A percentile compares a stretch with the other conserved stretches of the same genome.
Evolutionary conservation across 768 basidiomycete genomes (phyloP).

Genomic region (Gymnopilus junonius): DNA sequence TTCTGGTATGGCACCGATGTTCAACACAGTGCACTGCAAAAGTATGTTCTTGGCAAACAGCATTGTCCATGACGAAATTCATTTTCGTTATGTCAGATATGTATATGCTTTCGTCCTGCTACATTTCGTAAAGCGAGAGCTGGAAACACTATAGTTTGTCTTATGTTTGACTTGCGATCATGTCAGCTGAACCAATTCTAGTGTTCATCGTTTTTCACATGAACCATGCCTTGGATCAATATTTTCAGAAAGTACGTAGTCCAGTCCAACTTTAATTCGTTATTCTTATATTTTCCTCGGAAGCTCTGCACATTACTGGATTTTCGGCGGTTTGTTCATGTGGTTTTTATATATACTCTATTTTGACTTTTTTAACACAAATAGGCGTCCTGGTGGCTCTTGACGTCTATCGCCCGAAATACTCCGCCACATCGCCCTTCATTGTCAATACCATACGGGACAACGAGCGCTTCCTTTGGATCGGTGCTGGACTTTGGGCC

Average conservation of each 20-base stretch:
- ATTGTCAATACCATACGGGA: slow-evolving; percentile 66
- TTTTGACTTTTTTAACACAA: neutral
- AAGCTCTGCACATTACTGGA: slow-evolving; percentile 90
- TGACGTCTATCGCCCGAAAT: slow-evolving; percentile 82
- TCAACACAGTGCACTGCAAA: slow-evolving; percentile 77
- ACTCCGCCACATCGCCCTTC: slow-evolving; percentile 65
- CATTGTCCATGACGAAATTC: neutral
- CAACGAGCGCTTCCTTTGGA: slow-evolving; percentile 68
- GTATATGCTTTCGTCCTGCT: slow-evolving; percentile 77
- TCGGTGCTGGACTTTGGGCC: slow-evolving; percentile 69
- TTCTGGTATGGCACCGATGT: slow-evolving; percentile 74
- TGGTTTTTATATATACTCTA: neutral
- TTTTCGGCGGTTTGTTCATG: slow-evolving; percentile 59
- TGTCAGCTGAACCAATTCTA: slow-evolving; percentile 26
- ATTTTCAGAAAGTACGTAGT: slow-evolving; percentile 85
- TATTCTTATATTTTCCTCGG: neutral
- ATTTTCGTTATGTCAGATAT: slow-evolving; percentile 42
- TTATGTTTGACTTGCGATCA: slow-evolving; percentile 5
- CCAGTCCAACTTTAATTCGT: neutral
- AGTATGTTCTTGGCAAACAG: slow-evolving; percentile 42
- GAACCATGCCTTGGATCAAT: slow-evolving; percentile 90
- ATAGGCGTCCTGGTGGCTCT: slow-evolving; percentile 76
- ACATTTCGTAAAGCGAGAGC: slow-evolving; percentile 91
- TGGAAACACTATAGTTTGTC: slow-evolving; percentile 90
- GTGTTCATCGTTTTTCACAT: slow-evolving; percentile 94